Evolutionary conservation across 1,139 yeast genomes (phyloP), one percentile per base, ranked within the genome.

Genomic region (Kluyveromyces sp.): DNA sequence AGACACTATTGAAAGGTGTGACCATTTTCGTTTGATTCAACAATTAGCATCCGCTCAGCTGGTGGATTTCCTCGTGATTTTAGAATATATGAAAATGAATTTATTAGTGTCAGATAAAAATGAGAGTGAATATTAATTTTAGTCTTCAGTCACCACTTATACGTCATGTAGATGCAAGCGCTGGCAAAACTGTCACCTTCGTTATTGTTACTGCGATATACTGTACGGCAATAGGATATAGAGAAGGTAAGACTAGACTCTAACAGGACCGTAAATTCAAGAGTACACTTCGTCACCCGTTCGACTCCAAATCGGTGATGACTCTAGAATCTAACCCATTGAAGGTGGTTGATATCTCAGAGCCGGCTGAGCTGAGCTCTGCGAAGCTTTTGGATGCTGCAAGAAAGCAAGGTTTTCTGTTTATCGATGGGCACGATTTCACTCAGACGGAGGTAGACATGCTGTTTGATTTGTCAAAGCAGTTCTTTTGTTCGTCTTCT

Each of bases 331-430:
- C 36, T n/a, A 58, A 55, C 41, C 78, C 79, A 3, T 64, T 77
- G 26, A 64, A 74, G 48, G 66, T 75, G 2, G 73, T 83, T 16
- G 86, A 83, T 53, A 70, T 83, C 11, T 66, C 80, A 12, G 50
- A 56, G 6, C 55, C 71, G 34, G 66, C 72, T 46, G 56, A 59
- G n/a, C 47, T 52, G 12, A 72, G 82, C 1, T 82, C 79, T 0
- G 68, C 67, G 7, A 65, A 71, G 42, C 68, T 84, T 15, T 68
- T 81, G 9, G 66, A 74, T 3, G 92, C 92, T 1, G 86, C 87
- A 4, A 68, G 77, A 15, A 64, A 76, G 0, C 82, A 81, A 49
- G 94, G 94, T 0, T 83, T 84, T 54, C 66, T 83, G 54, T 38
- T 38, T 31, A 34, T 38, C 20, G 41, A 38, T 19, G 41, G 41